phyloP scores from a whole-genome alignment of 805 yeast species.

The Teunomyces stri region DNA sequence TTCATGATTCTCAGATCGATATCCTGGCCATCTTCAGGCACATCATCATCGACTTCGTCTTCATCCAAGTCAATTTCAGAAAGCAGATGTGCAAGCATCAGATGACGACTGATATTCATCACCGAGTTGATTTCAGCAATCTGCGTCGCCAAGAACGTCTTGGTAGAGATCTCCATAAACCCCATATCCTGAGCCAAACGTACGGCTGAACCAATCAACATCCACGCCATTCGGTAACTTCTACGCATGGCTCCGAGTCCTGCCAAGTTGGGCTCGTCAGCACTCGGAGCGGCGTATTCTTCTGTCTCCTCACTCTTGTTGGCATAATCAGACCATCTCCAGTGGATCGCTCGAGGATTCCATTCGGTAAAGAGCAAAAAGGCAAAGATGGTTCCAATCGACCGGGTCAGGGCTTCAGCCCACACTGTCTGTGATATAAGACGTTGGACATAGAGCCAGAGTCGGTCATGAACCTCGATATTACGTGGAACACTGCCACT shows the following conservation, averaged over 20 bases:
- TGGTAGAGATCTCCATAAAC: conserved; percentile 67
- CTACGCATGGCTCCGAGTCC: conserved; percentile 85
- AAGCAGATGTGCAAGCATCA: conserved; percentile 72
- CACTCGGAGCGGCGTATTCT: conserved; percentile 8
- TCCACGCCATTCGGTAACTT: conserved; percentile 90
- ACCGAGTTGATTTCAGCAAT: conserved; percentile 80
- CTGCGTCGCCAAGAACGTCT: conserved; percentile 80
- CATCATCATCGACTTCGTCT: conserved; percentile 39
- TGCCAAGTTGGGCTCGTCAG: conserved; percentile 49
- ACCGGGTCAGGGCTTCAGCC: conserved; percentile 89
- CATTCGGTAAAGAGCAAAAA: conserved; percentile 86
- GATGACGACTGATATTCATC: conserved; percentile 72
- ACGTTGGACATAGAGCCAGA: conserved; percentile 83
- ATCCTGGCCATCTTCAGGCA: conserved; percentile 24
- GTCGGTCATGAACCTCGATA: conserved; percentile 67
- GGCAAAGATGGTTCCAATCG: conserved; percentile 83
- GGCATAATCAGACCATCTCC: conserved; percentile 84
- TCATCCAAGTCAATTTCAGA: conserved; percentile 61
- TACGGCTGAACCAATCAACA: conserved; percentile 85
- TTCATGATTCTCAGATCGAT: conserved; percentile 26
- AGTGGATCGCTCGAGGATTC: conserved; percentile 93
- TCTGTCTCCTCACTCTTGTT: conserved; percentile 48
- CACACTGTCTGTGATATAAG: conserved; percentile 83
- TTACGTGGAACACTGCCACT: conserved; percentile 40
- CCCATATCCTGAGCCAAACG: conserved; percentile 86